Evolutionary conservation across 305 asterid genomes (phyloP).

Genomic region (Stenogyne calaminthoides): DNA sequence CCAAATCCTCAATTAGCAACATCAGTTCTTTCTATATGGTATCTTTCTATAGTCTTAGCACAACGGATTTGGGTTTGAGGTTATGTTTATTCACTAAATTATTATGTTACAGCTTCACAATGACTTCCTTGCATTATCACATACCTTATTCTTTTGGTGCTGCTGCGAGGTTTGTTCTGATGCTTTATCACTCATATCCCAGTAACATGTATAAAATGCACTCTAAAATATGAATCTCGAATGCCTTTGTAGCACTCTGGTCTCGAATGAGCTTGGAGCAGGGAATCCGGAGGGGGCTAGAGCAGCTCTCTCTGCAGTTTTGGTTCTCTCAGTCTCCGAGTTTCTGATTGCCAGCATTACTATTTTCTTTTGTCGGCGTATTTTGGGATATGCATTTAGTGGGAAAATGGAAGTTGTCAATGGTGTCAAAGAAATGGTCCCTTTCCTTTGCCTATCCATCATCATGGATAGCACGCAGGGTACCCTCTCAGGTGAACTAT

Average conservation of each 20-base stretch:
- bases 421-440: conserved; percentile 50
- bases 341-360: conserved; percentile 42
- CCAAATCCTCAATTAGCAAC: conserved; percentile 60
- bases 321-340: conserved; percentile 42
- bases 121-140: conserved; percentile 48
- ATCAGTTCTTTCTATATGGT: conserved; percentile 63
- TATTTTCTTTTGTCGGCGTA: conserved; percentile 32
- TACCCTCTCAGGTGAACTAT: conserved; percentile 47
- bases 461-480: conserved; percentile 50
- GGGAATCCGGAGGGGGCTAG: conserved; percentile 54
- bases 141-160: conserved; percentile 62
- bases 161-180: conserved; percentile 52
- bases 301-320: conserved; percentile 36
- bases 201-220: background rate
- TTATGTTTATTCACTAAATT: background rate
- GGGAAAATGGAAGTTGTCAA: conserved; percentile 41
- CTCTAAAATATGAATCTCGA: background rate
- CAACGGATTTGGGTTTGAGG: background rate
- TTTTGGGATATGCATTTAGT: conserved; percentile 50
- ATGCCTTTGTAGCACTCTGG: conserved; percentile 39
- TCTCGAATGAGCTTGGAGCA: conserved; percentile 65
- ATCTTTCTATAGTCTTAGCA: background rate
- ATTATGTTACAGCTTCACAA: conserved; percentile 41
- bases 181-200: background rate
- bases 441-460: conserved; percentile 48